A percentile compares a stretch with the other conserved stretches of the same genome.
These are phyloP conservation scores for Saccharomyces hybrid DNA, from an alignment of 1,139 yeast genomes.

Conservation along the genomic window DNA sequence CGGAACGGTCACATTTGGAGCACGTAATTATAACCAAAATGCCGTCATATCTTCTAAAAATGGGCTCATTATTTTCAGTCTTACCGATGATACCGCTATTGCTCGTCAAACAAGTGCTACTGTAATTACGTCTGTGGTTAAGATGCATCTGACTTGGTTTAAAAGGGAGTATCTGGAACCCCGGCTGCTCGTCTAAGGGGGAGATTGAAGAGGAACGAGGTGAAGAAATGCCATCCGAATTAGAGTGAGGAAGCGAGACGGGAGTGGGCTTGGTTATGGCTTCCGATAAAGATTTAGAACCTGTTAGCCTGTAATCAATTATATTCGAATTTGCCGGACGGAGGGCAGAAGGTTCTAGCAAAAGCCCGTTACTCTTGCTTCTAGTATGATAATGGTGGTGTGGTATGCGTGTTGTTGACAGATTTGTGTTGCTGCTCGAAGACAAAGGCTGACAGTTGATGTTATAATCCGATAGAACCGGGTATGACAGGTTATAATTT, in stretches of 20 bases:
- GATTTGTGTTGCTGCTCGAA: conserved; percentile 6
- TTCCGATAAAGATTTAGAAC: conserved; percentile 12
- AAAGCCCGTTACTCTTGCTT: conserved; percentile 27
- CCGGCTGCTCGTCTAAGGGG: not conserved
- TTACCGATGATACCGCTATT: conserved; percentile 32
- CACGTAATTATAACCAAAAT: conserved; percentile 61
- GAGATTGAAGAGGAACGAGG: not conserved
- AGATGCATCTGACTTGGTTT: conserved; percentile 23
- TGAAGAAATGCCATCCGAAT: not conserved
- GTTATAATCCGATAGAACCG: not conserved
- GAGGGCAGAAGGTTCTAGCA: conserved; percentile 15
- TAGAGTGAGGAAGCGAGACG: not conserved
- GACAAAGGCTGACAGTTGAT: conserved; percentile 6
- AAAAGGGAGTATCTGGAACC: conserved; percentile 4
- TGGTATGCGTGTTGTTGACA: conserved; percentile 4
- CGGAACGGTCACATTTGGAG: conserved; percentile 57
- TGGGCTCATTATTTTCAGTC: conserved; percentile 38
- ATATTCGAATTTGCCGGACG: conserved; percentile 20
- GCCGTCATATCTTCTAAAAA: conserved; percentile 67
- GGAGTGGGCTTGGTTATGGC: not conserved
- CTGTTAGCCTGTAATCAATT: conserved; percentile 15
- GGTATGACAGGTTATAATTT: not conserved
- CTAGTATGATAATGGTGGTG: conserved; percentile 28
- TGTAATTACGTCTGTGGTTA: conserved; percentile 33
- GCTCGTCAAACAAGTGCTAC: conserved; percentile 32